Evolutionary conservation across 1,284 basidiomycete genomes (phyloP).

Genomic region (Cerioporus squamosus): DNA sequence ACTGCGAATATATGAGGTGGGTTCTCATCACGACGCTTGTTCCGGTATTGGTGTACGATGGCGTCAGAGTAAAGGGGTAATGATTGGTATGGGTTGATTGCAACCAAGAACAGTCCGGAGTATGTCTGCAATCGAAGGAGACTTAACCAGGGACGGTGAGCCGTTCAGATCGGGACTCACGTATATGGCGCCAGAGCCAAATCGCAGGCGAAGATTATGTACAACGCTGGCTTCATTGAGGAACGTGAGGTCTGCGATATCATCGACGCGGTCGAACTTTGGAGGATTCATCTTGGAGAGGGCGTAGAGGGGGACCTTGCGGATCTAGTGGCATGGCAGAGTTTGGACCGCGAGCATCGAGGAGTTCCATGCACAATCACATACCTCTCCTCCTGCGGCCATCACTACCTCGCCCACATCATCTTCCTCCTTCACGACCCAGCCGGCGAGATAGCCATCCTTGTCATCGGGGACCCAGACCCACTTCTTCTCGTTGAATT

Average conservation of each 20-base stretch:
- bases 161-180: slow-evolving; percentile 51
- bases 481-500: slow-evolving; percentile 98
- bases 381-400: slow-evolving; percentile 79
- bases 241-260: slow-evolving; percentile 98
- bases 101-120: slow-evolving; percentile 96
- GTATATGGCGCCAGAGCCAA: slow-evolving; percentile 93
- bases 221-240: slow-evolving; percentile 99
- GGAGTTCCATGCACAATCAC: slow-evolving; percentile 19
- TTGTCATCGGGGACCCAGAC: slow-evolving; percentile 93
- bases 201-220: slow-evolving; percentile 92
- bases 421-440: slow-evolving; percentile 86
- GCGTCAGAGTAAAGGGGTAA: slow-evolving; percentile 93
- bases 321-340: slow-evolving; percentile 50
- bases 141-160: slow-evolving; percentile 16
- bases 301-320: slow-evolving; percentile 75
- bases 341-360: neutral
- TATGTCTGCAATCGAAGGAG: slow-evolving; percentile 69
- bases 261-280: slow-evolving; percentile 97
- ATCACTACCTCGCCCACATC: slow-evolving; percentile 81
- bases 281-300: slow-evolving; percentile 98
- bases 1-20: slow-evolving; percentile 98
- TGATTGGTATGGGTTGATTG: slow-evolving; percentile 96
- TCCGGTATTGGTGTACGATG: slow-evolving; percentile 94
- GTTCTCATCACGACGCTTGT: slow-evolving; percentile 91
- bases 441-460: slow-evolving; percentile 90